Evolutionary conservation across 1,284 basidiomycete genomes (phyloP).

Genomic region (Boletus sp.): DNA sequence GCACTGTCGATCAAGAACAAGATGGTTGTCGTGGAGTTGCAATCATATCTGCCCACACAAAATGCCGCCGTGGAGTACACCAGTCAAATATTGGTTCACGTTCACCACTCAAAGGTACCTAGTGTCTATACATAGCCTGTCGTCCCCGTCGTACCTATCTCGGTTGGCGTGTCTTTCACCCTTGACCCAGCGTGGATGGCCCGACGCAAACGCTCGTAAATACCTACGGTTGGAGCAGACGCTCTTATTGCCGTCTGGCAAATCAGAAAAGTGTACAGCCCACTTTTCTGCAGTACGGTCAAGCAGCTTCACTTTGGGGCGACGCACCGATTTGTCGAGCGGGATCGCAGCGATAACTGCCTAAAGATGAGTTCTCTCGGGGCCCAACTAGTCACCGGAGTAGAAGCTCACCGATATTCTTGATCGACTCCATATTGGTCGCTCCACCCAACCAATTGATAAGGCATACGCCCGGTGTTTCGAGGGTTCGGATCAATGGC

Average conservation of each 20-base stretch:
- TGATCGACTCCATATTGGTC: constrained; percentile 5
- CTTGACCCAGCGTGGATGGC: constrained; percentile 17
- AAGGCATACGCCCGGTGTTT: background rate
- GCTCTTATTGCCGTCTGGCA: background rate
- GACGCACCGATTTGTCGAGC: constrained; percentile 7
- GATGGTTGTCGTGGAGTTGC: too few relatives aligned
- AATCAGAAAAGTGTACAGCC: constrained; percentile 13
- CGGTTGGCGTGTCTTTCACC: constrained; percentile 1
- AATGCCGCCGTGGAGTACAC: too few relatives aligned
- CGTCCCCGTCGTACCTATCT: too few relatives aligned
- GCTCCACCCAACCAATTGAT: background rate
- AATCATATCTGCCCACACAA: background rate
- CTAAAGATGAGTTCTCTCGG: background rate
- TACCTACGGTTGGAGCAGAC: background rate
- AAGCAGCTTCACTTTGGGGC: constrained; percentile 6
- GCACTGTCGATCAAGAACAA: background rate
- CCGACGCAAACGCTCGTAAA: constrained; percentile 5
- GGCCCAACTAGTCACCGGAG: background rate
- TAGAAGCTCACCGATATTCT: background rate
- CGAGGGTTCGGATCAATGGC: constrained; percentile 4
- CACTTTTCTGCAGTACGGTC: background rate
- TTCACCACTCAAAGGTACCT: too few relatives aligned
- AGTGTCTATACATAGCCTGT: too few relatives aligned
- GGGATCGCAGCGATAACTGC: background rate
- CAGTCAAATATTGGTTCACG: too few relatives aligned